Evolutionary conservation across 2,329 filamentous ascomycete genomes (phyloP).

Genomic region (Fusarium sp.): DNA sequence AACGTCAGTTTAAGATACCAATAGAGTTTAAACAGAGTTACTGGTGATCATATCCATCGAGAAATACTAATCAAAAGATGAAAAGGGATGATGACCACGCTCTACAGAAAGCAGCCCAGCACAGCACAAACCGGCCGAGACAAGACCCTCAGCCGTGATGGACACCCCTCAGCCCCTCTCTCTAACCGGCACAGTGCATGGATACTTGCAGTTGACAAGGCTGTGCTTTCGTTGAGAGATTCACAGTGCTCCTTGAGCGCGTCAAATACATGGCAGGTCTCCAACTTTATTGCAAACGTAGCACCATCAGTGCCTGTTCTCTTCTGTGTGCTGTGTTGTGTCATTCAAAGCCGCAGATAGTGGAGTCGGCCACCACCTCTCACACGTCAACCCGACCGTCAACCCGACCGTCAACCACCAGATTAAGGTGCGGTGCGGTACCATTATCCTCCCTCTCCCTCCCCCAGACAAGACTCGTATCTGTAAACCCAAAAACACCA

Average conservation of each 20-base stretch:
- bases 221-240: slow-evolving; percentile 10
- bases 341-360: slow-evolving; percentile 29
- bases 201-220: slow-evolving; percentile 30
- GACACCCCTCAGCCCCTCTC: slow-evolving; percentile 17
- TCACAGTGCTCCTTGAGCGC: slow-evolving; percentile 19
- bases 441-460: slow-evolving; percentile 36
- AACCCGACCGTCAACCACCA: slow-evolving; percentile 35
- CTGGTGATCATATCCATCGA: background rate
- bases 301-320: slow-evolving; percentile 10
- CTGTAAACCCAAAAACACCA: slow-evolving; percentile 40
- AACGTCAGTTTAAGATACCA: background rate
- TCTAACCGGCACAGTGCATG: slow-evolving; percentile 33
- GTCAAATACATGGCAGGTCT: slow-evolving; percentile 20
- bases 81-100: background rate
- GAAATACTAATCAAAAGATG: background rate
- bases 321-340: slow-evolving; percentile 20
- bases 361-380: slow-evolving; percentile 40
- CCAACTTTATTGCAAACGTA: slow-evolving; percentile 33
- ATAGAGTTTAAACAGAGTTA: background rate
- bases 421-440: slow-evolving; percentile 18
- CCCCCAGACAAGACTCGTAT: slow-evolving; percentile 28
- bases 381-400: slow-evolving; percentile 46
- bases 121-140: slow-evolving; percentile 16
- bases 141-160: slow-evolving; percentile 1
- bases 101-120: background rate